Evolutionary conservation across 352 stramenopile species (phyloP).

Genomic region (Plasmopara viticola): DNA sequence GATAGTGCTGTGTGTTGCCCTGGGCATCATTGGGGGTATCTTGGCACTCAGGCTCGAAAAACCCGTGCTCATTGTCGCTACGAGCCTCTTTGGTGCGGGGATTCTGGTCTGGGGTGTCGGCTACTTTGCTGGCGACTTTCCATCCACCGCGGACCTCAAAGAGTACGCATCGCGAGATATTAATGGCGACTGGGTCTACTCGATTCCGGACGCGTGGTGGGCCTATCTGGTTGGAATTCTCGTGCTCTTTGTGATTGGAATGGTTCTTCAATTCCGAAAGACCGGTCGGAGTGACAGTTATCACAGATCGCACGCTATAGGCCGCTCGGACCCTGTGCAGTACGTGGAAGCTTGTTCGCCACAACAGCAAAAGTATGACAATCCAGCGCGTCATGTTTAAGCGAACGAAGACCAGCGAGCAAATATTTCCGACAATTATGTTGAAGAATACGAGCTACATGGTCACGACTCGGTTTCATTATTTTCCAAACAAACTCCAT

Average conservation of each 20-base stretch:
- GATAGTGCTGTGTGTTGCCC: conserved; percentile 35
- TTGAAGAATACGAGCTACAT: no score
- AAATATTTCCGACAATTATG: no score
- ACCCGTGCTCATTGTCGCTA: conserved; percentile 44
- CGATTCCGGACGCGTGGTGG: conserved; percentile 55
- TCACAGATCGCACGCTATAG: conserved; percentile 24
- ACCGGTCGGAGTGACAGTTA: conserved; percentile 30
- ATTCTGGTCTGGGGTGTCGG: conserved; percentile 51
- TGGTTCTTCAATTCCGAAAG: conserved; percentile 61
- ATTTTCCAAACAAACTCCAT: no score
- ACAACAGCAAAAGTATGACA: conserved; percentile 24
- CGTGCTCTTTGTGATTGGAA: conserved; percentile 44
- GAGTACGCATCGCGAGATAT: conserved; percentile 28
- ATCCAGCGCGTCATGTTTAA: conserved; percentile 32
- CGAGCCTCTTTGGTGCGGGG: conserved; percentile 43
- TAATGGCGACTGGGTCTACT: conserved; percentile 45
- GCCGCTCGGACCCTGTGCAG: conserved; percentile 20
- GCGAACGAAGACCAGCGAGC: not conserved
- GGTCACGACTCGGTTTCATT: no score
- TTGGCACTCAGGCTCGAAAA: conserved; percentile 47
- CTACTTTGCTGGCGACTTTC: conserved; percentile 59
- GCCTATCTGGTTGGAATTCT: conserved; percentile 45
- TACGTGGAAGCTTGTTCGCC: conserved; percentile 29
- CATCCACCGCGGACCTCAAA: conserved; percentile 44
- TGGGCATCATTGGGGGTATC: conserved; percentile 35